Base-by-base conservation (phyloP, 2,329 filamentous ascomycete species). In the Sporothrix mexicana region DNA sequence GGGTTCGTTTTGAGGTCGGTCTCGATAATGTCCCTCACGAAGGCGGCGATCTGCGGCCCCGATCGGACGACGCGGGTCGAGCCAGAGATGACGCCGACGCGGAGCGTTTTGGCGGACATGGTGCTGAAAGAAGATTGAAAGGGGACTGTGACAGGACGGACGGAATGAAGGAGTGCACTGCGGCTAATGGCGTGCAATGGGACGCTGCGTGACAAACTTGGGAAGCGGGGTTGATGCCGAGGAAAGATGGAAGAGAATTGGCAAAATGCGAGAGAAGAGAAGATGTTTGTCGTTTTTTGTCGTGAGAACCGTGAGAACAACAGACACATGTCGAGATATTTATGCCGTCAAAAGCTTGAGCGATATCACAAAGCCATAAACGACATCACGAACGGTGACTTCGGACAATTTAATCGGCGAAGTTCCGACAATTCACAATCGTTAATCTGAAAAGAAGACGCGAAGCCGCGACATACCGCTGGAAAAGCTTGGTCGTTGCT, bases 31-130 rank as follows among this genome's bases (percentile, higher is more conserved):
- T 68, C 43, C 4, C 67, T 66, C 45, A 79, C 74, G 45, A 77
- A 76, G 49, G 67, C 70, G 23, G 77, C 69, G 55, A 79, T 71
- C 62, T 78, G 76, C 2, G 76, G 76, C 2, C 77, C 76, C 12
- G 69, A 75, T 9, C 78, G 77, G 53, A 77, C 72, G n/a, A 73
- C 70, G 62, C 78, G 78, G 17, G 76, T 76, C 66, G 75, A 77
- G 72, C 77, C 77, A 61, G 74, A 76, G 72, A 79, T 76, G 75
- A 79, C 74, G 71, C 77, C 78, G 64, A 78, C 73, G 45, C 71
- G 75, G 74, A 74, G 71, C 2, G 74, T 68, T 43, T 74, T 74
- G 61, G 45, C 3, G 15, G 55, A 13, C 51, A 43, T 57, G 25
- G 15, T 45, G 55, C 6, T 45, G 15, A 15, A 47, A 15, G 53